phyloP scores from a whole-genome alignment of 495 filamentous ascomycete genomes.

The Apodospora peruviana region DNA sequence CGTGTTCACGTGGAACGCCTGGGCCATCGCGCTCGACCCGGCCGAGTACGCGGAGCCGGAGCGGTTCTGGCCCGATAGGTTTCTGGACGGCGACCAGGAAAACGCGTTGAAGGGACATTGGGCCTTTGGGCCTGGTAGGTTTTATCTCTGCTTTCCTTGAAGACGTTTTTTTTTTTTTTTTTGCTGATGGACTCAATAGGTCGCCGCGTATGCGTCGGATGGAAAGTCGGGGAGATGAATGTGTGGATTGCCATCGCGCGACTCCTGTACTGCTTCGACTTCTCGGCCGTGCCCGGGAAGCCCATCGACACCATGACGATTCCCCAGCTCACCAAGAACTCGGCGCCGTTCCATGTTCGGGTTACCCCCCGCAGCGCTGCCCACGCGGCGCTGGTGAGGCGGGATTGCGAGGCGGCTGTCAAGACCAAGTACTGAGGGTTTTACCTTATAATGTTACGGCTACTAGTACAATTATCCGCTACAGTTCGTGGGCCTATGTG shows the following conservation, averaged over 20 bases:
- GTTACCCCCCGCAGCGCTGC: neutral
- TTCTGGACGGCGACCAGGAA: neutral
- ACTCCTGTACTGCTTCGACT: constrained; percentile 40
- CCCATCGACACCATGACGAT: constrained; percentile 1
- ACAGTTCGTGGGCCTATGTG: too few relatives aligned
- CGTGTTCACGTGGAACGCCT: constrained; percentile 32
- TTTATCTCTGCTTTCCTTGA: neutral
- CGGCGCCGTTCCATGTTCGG: constrained; percentile 7
- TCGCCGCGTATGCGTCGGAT: constrained; percentile 43
- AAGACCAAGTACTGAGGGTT: neutral
- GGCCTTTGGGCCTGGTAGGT: neutral
- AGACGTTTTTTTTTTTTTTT: neutral
- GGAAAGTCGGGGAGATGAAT: constrained; percentile 33
- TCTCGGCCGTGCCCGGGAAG: neutral
- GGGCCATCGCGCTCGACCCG: constrained; percentile 20
- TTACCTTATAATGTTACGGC: too few relatives aligned
- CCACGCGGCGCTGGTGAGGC: neutral
- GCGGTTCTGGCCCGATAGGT: constrained; percentile 40
- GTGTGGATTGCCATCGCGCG: constrained; percentile 42
- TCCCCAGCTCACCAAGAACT: neutral
- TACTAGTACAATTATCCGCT: too few relatives aligned
- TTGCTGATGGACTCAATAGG: constrained; percentile 1
- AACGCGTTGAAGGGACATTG: neutral
- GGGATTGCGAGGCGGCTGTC: neutral
- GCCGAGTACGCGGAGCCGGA: neutral